phyloP scores from a whole-genome alignment of 2,329 filamentous ascomycete genomes.

The Aspergillus novoparasiticus region DNA sequence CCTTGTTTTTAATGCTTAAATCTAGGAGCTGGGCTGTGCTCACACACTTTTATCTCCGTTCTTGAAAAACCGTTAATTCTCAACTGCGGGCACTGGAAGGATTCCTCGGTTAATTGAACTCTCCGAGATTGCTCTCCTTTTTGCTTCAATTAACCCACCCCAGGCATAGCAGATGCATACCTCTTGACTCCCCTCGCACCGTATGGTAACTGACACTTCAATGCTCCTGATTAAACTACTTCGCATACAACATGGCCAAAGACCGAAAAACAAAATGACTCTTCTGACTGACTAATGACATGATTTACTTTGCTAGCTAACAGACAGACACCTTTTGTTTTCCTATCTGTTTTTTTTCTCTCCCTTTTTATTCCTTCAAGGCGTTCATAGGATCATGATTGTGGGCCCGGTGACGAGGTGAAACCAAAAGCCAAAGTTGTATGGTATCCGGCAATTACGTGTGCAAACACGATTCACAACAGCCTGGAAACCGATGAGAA shows the following conservation, averaged over 20 bases:
- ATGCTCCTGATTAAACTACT: neutral
- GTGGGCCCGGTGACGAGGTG: constrained; percentile 42
- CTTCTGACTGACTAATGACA: neutral
- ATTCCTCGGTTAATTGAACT: neutral
- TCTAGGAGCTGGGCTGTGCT: neutral
- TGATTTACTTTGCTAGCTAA: constrained; percentile 13
- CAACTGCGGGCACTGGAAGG: neutral
- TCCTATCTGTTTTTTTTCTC: neutral
- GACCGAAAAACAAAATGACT: neutral
- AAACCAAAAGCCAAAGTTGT: constrained; percentile 50
- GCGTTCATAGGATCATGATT: neutral
- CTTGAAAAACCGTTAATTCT: neutral
- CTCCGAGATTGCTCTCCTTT: neutral
- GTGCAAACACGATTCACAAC: constrained; percentile 15
- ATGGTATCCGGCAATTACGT: constrained; percentile 42
- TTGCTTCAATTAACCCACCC: neutral
- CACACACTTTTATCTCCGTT: neutral
- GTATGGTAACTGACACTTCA: neutral
- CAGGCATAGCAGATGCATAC: neutral
- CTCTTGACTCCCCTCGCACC: no score
- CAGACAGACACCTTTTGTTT: constrained; percentile 26
- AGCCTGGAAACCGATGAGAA: constrained; percentile 48
- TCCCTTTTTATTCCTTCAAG: neutral
- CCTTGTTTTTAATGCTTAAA: neutral
- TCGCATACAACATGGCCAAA: neutral